phyloP scores from a whole-genome alignment of 495 filamentous ascomycete species.

The Hypoxylon fuscum region DNA sequence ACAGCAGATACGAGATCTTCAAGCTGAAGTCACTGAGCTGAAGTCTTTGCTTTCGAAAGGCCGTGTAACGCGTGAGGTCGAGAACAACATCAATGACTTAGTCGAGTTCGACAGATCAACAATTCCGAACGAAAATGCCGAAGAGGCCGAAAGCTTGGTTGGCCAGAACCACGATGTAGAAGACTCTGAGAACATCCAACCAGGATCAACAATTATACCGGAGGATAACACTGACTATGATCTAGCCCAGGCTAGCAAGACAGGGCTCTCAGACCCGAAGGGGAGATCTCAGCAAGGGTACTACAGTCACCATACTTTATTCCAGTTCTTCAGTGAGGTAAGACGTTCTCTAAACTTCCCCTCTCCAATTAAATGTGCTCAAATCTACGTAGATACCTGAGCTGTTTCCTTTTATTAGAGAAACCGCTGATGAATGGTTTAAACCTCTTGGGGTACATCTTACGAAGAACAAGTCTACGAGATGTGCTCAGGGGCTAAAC shows the following conservation, averaged over 20 bases:
- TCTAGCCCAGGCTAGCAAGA: neutral
- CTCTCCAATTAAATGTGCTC: neutral
- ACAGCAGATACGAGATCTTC: constrained; percentile 27
- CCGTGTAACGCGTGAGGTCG: neutral
- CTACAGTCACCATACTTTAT: constrained; percentile 35
- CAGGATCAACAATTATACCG: neutral
- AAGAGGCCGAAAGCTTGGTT: neutral
- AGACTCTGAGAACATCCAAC: neutral
- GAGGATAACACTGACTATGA: neutral
- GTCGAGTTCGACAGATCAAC: neutral
- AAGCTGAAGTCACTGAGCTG: constrained; percentile 16
- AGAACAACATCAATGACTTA: neutral
- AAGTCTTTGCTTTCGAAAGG: constrained; percentile 21
- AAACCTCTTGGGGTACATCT: constrained; percentile 48
- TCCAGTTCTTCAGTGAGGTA: constrained; percentile 40
- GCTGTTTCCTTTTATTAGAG: constrained; percentile 56
- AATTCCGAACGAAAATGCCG: neutral
- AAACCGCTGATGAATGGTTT: constrained; percentile 55
- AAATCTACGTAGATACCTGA: constrained; percentile 45
- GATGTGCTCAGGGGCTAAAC: constrained; percentile 39
- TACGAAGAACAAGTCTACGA: constrained; percentile 47
- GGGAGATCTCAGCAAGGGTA: constrained; percentile 29
- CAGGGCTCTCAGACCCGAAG: constrained; percentile 20
- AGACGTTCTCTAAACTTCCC: neutral
- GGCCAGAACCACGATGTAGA: neutral